Conservation (phyloP, 2,329 filamentous ascomycete species). For the Phialemonium atrogriseum region DNA sequence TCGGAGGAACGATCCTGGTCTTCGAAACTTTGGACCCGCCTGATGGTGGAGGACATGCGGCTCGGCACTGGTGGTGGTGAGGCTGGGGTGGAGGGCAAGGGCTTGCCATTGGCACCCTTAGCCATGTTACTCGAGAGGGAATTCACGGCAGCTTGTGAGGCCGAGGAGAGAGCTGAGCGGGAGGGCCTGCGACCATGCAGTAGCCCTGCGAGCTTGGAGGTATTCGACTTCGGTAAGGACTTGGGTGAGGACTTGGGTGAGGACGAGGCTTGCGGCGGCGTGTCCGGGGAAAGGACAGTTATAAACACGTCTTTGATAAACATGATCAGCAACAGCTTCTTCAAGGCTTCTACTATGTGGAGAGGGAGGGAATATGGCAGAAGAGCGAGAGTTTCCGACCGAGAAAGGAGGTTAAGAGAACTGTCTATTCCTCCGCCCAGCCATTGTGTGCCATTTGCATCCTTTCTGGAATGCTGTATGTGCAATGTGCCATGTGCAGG, state of each 20-base stretch:
- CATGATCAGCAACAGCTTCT: constrained; percentile 4
- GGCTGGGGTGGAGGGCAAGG: constrained; percentile 13
- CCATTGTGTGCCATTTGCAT: no score
- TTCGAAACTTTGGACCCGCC: constrained; percentile 49
- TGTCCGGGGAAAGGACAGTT: background rate
- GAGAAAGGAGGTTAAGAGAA: no score
- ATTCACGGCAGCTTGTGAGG: constrained; percentile 27
- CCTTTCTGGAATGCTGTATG: no score
- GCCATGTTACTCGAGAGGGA: constrained; percentile 13
- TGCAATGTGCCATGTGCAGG: constrained; percentile 8
- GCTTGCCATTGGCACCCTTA: constrained; percentile 16
- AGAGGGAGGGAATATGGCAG: no score
- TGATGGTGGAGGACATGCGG: constrained; percentile 40
- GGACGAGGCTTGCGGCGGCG: background rate
- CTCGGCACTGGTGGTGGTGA: constrained; percentile 16
- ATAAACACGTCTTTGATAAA: constrained; percentile 5
- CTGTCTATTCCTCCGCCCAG: no score
- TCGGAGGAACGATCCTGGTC: constrained; percentile 27
- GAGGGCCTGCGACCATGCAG: constrained; percentile 13
- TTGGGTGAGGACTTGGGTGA: constrained; percentile 6
- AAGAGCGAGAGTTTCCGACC: no score
- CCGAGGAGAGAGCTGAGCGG: constrained; percentile 21
- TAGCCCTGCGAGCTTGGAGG: background rate
- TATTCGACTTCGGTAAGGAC: constrained; percentile 9
- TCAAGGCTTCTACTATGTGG: no score